Evolutionary conservation across 2,329 filamentous ascomycete species (phyloP), one percentile per base, ranked within the genome.

Genomic region (Penicillium sp.): DNA sequence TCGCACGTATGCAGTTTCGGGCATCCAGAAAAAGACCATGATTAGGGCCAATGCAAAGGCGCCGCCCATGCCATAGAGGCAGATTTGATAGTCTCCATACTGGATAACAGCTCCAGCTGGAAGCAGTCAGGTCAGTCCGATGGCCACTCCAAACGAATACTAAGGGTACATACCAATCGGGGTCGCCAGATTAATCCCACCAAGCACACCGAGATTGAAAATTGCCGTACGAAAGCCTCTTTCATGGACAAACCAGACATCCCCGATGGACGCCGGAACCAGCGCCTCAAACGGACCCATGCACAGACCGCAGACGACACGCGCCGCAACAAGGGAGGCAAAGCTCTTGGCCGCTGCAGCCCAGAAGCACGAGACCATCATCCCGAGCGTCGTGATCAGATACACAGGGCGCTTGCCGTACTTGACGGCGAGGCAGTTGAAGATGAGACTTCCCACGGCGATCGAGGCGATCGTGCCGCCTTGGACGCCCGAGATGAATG

Each of bases 201-300:
- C 78, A 31, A 79, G 64, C 8, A 80, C 75, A 47, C 76, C 78
- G 1, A 80, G 71, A 59, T 79, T 79, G 64, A 80, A 81, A 5
- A 81, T 72, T 11, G 77, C 76, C 26, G 73, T 77, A 13, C 76
- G 70, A 51, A 74, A 76, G 0, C 79, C 79, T 56, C 79, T 71
- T 62, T 81, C 78, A 65, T 81, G 79, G n/a, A 80, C 76, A 58
- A 78, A 80, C 73, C 76, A 81, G 21, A 81, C 71, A 69, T 81
- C 79, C 2, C 73, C 72, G 63, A 81, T 79, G 0, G 76, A 77
- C 9, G 78, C 77, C 1, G 74, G 75, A 17, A 81, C 70, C 15
- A 80, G 67, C 0, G 76, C 76, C 53, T 79, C 77, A 66, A 79
- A 71, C 0, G 76, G 76, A 5, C 76, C 75, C 75, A 79, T 78